These are phyloP conservation scores for Ogataea thermomethanolica DNA, from an alignment of 805 yeast species.

Conservation along the genomic window DNA sequence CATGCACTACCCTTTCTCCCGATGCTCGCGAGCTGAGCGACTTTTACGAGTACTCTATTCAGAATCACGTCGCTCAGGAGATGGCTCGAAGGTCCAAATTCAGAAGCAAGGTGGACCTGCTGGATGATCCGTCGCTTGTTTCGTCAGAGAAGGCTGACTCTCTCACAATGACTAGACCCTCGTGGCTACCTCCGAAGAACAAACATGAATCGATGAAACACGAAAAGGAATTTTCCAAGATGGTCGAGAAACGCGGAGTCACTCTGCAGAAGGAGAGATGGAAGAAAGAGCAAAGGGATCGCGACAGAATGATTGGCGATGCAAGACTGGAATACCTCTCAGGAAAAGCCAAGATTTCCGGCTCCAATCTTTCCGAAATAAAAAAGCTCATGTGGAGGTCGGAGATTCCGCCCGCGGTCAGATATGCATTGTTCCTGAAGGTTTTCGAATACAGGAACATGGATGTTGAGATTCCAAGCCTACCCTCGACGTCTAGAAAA, in stretches of 20 bases:
- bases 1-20: constrained; percentile 32
- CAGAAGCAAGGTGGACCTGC: constrained; percentile 33
- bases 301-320: constrained; percentile 32
- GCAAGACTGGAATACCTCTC: constrained; percentile 32
- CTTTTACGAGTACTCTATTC: constrained; percentile 39
- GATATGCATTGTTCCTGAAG: constrained; percentile 22
- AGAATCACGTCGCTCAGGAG: constrained; percentile 35
- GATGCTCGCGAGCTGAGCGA: constrained; percentile 39
- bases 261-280: constrained; percentile 31
- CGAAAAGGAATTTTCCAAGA: constrained; percentile 47
- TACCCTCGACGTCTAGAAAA: constrained; percentile 6
- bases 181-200: constrained; percentile 68
- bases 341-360: constrained; percentile 25
- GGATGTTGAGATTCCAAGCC: constrained; percentile 8
- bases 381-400: constrained; percentile 35
- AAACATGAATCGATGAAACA: constrained; percentile 50
- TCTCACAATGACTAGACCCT: constrained; percentile 62
- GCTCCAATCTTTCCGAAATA: constrained; percentile 30
- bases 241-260: constrained; percentile 34
- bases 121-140: constrained; percentile 59
- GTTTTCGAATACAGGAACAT: constrained; percentile 8
- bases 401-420: constrained; percentile 18
- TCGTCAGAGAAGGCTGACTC: constrained; percentile 56
- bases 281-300: constrained; percentile 32
- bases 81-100: constrained; percentile 35